Percentiles rank a stretch among this genome's conserved stretches.
These are phyloP conservation scores for Thozetella sp. DNA, from an alignment of 495 filamentous ascomycete genomes.

Conservation along the genomic window DNA sequence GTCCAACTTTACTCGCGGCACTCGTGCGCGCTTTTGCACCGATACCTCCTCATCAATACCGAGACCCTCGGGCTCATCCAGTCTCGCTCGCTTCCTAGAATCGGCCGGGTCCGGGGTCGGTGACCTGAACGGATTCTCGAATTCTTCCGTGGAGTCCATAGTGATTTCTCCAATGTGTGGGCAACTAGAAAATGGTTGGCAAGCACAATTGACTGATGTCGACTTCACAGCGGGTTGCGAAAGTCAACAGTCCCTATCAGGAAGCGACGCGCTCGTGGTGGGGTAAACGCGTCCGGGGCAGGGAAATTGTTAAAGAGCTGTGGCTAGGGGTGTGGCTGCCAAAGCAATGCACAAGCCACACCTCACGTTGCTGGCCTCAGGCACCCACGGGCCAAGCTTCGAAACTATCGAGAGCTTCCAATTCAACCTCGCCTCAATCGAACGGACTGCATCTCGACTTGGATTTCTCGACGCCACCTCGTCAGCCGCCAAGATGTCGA, in stretches of 20 bases:
- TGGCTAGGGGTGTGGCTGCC: background rate
- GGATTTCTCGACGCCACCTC: slow-evolving; percentile 26
- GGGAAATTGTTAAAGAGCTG: background rate
- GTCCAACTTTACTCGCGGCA: slow-evolving; percentile 82
- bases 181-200: too few species aligned
- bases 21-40: slow-evolving; percentile 69
- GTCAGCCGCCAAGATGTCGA: slow-evolving; percentile 58
- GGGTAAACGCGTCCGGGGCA: background rate
- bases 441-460: slow-evolving; percentile 15
- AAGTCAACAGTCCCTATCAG: background rate
- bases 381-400: slow-evolving; percentile 16
- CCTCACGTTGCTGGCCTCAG: slow-evolving; percentile 13
- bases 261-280: background rate
- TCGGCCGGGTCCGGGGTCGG: slow-evolving; percentile 29
- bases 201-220: too few species aligned
- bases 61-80: slow-evolving; percentile 44
- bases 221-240: background rate
- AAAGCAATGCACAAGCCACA: background rate
- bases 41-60: slow-evolving; percentile 89
- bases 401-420: slow-evolving; percentile 27
- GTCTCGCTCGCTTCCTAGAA: slow-evolving; percentile 19
- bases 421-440: slow-evolving; percentile 16
- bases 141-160: background rate
- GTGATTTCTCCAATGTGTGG: background rate
- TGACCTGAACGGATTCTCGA: slow-evolving; percentile 31